These are phyloP conservation scores for Planoprotostelium fungivorum DNA, from an alignment of 78 protist species.

Conservation along the genomic window DNA sequence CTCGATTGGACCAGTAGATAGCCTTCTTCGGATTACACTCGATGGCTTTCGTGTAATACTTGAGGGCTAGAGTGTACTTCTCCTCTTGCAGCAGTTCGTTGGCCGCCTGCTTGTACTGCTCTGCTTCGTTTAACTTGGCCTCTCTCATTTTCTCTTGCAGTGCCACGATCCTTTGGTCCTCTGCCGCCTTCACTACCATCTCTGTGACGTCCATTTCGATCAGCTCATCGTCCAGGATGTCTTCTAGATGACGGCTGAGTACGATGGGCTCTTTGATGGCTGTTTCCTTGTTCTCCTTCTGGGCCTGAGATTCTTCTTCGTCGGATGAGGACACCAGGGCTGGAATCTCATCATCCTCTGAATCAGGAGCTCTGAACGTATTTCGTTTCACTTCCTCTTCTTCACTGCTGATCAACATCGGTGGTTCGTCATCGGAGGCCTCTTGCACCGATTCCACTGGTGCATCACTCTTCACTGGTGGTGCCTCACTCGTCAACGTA, in stretches of 20 bases:
- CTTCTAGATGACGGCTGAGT: background rate
- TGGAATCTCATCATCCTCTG: background rate
- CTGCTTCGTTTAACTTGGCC: background rate
- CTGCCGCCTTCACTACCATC: background rate
- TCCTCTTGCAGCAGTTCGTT: background rate
- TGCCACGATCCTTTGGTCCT: too few species aligned
- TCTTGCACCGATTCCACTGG: background rate
- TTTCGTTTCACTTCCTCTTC: background rate
- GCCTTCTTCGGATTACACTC: background rate
- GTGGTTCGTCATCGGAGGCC: background rate
- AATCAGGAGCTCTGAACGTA: too few species aligned
- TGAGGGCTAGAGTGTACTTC: background rate
- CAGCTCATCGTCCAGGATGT: background rate
- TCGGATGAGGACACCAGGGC: background rate
- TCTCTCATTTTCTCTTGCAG: background rate
- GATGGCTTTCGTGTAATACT: background rate
- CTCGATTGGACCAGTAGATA: background rate
- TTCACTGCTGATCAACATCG: background rate
- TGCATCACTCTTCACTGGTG: background rate
- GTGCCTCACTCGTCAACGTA: background rate
- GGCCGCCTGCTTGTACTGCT: background rate
- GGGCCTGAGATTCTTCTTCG: background rate
- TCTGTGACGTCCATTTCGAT: background rate
- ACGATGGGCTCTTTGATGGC: background rate
- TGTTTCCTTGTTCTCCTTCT: background rate